Conservation (phyloP, 345 rosid species). For the Carallia pectinifolia region DNA sequence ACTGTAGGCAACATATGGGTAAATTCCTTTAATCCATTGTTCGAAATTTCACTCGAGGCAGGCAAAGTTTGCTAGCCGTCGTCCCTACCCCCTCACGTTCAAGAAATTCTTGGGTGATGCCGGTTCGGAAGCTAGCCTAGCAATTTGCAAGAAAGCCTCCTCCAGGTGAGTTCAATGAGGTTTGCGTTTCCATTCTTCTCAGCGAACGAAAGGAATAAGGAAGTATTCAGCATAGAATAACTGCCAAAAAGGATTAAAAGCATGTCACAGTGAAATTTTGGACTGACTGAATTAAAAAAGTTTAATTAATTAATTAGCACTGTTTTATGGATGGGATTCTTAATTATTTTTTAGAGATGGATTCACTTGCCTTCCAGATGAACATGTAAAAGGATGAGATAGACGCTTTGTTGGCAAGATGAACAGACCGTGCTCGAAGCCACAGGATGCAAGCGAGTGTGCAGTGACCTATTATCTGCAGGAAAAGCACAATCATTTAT, state of each 20-base stretch:
- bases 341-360: no score
- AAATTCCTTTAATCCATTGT: no score
- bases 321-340: no score
- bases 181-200: conserved; percentile 2
- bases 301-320: no score
- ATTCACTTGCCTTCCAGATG: conserved; percentile 38
- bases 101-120: no score
- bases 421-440: conserved; percentile 25
- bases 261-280: neutral
- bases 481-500: neutral
- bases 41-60: no score
- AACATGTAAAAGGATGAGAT: conserved; percentile 34
- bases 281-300: neutral
- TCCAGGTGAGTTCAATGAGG: no score
- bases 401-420: conserved; percentile 23
- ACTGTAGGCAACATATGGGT: no score
- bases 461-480: conserved; percentile 29
- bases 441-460: conserved; percentile 24
- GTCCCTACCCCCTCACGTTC: no score
- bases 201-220: conserved; percentile 33
- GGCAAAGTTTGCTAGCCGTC: no score
- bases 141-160: no score
- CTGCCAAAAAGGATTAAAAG: conserved; percentile 12
- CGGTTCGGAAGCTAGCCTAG: no score
- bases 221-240: conserved; percentile 34